phyloP scores from a whole-genome alignment of 192 early-diverging fungal species.

The Coemansia sp. region DNA sequence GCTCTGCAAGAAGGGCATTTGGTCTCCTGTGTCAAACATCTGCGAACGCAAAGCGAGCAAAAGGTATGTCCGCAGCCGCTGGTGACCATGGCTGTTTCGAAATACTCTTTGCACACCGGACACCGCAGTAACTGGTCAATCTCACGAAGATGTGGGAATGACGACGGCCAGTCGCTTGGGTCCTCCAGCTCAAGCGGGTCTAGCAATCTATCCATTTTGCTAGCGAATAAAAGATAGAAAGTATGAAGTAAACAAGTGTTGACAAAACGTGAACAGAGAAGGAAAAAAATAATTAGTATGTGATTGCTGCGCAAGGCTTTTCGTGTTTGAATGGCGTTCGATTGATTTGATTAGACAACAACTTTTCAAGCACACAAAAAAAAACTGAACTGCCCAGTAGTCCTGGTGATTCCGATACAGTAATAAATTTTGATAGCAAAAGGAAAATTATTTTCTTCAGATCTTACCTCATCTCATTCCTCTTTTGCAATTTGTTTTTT shows the following conservation, averaged over 20 bases:
- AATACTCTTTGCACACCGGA: conserved; percentile 77
- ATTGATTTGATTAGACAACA: no score
- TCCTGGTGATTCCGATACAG: no score
- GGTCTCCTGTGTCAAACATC: conserved; percentile 60
- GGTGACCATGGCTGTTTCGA: conserved; percentile 62
- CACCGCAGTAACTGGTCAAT: conserved; percentile 74
- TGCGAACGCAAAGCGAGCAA: conserved; percentile 75
- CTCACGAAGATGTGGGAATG: conserved; percentile 49
- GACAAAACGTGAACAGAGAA: background rate
- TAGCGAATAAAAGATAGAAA: conserved; percentile 5
- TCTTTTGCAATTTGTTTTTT: background rate
- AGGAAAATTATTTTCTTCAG: conserved; percentile 5
- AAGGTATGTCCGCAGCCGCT: conserved; percentile 73
- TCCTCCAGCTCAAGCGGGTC: conserved; percentile 57
- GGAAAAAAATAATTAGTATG: background rate
- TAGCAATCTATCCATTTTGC: background rate
- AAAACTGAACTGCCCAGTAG: no score
- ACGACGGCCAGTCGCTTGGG: conserved; percentile 68
- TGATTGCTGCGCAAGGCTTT: background rate
- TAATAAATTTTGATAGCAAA: no score
- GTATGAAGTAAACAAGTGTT: background rate
- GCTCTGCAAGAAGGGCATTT: conserved; percentile 70
- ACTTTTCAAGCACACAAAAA: no score
- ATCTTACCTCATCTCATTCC: background rate
- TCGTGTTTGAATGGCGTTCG: conserved; percentile 1